A percentile compares a stretch with the other conserved stretches of the same genome.
phyloP scores from a whole-genome alignment of 352 stramenopile genomes.

The Achlya hypogyna region DNA sequence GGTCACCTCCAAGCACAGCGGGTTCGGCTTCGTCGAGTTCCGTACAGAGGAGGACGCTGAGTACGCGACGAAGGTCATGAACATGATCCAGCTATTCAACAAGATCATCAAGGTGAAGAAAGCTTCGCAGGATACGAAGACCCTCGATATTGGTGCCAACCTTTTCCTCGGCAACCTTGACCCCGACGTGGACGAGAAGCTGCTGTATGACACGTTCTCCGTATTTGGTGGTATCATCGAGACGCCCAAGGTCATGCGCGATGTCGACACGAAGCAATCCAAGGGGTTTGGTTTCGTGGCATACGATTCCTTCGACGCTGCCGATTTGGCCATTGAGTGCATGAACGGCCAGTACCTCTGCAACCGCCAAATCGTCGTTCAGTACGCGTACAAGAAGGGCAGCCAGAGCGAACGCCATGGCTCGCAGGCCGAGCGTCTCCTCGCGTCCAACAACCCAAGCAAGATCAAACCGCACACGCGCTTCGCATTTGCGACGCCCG shows the following conservation, averaged over 20 bases:
- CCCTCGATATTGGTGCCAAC: constrained; percentile 97
- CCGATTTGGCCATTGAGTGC: constrained; percentile 97
- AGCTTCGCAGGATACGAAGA: constrained; percentile 92
- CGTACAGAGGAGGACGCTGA: constrained; percentile 94
- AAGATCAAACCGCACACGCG: constrained; percentile 71
- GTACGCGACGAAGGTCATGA: constrained; percentile 98
- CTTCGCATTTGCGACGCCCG: constrained; percentile 39
- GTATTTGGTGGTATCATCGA: constrained; percentile 96
- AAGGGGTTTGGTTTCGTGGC: constrained; percentile 97
- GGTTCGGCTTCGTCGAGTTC: constrained; percentile 99
- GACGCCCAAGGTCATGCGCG: constrained; percentile 93
- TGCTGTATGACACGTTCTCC: constrained; percentile 99
- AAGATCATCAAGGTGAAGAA: constrained; percentile 95
- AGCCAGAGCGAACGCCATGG: constrained; percentile 88
- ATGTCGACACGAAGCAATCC: constrained; percentile 86
- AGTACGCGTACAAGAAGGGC: constrained; percentile 99
- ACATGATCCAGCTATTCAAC: constrained; percentile 98
- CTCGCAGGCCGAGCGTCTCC: constrained; percentile 77
- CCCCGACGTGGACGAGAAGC: constrained; percentile 96
- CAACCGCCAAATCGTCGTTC: constrained; percentile 95
- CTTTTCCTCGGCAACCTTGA: constrained; percentile 97
- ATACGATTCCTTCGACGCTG: constrained; percentile 96
- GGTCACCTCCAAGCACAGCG: constrained; percentile 89
- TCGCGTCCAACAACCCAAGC: constrained; percentile 78
- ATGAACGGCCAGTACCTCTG: constrained; percentile 99